These are phyloP conservation scores for Ambispora gerdemannii DNA, from an alignment of 192 early-diverging fungal genomes.

Conservation along the genomic window DNA sequence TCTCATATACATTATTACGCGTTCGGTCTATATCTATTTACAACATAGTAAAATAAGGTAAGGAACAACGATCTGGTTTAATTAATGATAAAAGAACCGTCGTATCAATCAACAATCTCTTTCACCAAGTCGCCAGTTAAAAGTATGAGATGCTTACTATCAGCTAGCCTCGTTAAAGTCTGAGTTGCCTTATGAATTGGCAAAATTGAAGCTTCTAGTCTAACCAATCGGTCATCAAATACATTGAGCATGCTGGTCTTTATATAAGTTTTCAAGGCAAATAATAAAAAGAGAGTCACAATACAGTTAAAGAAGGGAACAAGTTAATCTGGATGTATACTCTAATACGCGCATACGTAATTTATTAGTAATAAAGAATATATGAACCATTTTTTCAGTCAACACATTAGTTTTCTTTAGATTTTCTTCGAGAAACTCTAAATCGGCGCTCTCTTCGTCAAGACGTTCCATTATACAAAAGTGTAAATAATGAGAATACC, in stretches of 20 bases:
- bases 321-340: no score
- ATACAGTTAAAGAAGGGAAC: no score
- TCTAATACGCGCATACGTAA: no score
- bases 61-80: no score
- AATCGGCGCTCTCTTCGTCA: conserved; percentile 48
- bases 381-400: conserved; percentile 51
- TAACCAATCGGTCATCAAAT: conserved; percentile 71
- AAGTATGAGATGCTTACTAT: conserved; percentile 52
- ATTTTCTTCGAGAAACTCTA: conserved; percentile 51
- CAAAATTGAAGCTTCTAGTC: conserved; percentile 71
- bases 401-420: conserved; percentile 46
- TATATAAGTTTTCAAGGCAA: neutral
- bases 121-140: no score
- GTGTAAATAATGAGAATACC: no score
- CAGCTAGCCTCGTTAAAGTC: conserved; percentile 65
- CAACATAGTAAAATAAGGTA: no score
- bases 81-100: no score
- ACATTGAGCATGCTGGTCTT: conserved; percentile 68
- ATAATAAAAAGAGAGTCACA: neutral
- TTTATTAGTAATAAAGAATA: neutral
- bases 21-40: conserved; percentile 66
- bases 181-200: conserved; percentile 79
- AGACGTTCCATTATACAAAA: conserved; percentile 32
- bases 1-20: conserved; percentile 53
- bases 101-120: no score